Evolutionary conservation across 2,329 filamentous ascomycete species (phyloP).

Genomic region (Diplodia scrobiculata): DNA sequence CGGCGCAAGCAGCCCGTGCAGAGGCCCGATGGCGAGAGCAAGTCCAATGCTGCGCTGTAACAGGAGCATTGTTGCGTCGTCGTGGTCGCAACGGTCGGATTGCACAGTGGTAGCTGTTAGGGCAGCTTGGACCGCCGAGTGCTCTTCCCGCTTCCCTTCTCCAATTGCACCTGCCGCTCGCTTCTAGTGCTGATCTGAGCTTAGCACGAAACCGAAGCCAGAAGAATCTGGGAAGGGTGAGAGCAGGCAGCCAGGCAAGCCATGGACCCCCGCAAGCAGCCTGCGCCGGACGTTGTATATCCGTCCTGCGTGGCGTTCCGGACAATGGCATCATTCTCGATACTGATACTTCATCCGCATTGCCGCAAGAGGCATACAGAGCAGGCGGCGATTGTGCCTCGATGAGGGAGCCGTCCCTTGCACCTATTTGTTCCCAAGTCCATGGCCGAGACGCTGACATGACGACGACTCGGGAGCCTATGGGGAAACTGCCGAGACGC

Average conservation of each 20-base stretch:
- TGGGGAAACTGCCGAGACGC: neutral
- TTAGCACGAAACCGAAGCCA: neutral
- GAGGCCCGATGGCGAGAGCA: neutral
- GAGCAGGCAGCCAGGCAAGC: neutral
- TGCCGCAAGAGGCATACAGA: neutral
- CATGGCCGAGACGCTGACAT: constrained; percentile 11
- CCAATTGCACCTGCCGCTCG: neutral
- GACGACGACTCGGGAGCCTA: neutral
- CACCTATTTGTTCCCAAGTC: neutral
- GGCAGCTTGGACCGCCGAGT: neutral
- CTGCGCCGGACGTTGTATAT: constrained; percentile 2
- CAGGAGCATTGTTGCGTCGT: constrained; percentile 7
- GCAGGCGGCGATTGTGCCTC: neutral
- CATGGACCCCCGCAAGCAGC: neutral
- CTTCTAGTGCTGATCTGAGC: constrained; percentile 20
- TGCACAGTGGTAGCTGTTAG: neutral
- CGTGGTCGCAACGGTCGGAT: constrained; percentile 1
- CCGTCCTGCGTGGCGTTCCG: constrained; percentile 11
- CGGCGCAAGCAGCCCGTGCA: neutral
- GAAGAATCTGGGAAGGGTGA: neutral
- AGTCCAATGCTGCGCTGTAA: neutral
- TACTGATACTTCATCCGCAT: neutral
- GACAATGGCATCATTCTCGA: neutral
- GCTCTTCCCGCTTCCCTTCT: neutral
- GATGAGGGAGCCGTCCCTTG: neutral